phyloP scores from a whole-genome alignment of 768 basidiomycete species.

The Amylocystis lapponica region DNA sequence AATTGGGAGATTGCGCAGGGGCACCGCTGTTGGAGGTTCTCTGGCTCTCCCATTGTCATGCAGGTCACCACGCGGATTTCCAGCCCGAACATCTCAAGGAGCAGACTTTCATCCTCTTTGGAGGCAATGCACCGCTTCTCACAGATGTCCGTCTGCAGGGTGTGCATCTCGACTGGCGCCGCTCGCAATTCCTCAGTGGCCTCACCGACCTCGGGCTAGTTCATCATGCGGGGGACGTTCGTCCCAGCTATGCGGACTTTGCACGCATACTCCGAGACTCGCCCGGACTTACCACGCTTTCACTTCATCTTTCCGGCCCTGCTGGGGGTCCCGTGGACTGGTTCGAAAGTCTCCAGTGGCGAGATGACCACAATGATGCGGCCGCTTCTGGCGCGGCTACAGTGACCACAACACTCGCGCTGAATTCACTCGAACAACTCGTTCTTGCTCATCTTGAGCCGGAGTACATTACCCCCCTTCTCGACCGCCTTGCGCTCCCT shows the following conservation, averaged over 20 bases:
- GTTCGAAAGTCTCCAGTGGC: constrained; percentile 16
- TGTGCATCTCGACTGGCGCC: constrained; percentile 64
- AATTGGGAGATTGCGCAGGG: constrained; percentile 30
- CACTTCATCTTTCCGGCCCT: constrained; percentile 55
- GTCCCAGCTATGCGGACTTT: constrained; percentile 54
- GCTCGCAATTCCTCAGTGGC: constrained; percentile 36
- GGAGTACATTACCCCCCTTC: constrained; percentile 27
- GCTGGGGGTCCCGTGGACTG: constrained; percentile 33
- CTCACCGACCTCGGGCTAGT: constrained; percentile 52
- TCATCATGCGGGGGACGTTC: constrained; percentile 57
- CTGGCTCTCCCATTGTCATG: constrained; percentile 40
- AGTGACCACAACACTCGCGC: constrained; percentile 15
- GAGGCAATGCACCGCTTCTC: constrained; percentile 48
- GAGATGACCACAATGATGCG: background rate
- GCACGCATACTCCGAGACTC: constrained; percentile 45
- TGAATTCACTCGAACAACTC: constrained; percentile 23
- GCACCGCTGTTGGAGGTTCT: constrained; percentile 53
- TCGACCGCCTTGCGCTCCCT: constrained; percentile 30
- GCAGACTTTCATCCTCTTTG: constrained; percentile 45
- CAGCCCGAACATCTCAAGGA: constrained; percentile 32
- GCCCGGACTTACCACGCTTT: constrained; percentile 47
- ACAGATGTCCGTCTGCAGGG: constrained; percentile 53
- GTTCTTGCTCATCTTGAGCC: constrained; percentile 26
- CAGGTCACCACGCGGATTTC: constrained; percentile 43
- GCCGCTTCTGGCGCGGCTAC: constrained; percentile 2